Evolutionary conservation across 1,139 yeast species (phyloP).

Genomic region (Yamadazyma triangularis): DNA sequence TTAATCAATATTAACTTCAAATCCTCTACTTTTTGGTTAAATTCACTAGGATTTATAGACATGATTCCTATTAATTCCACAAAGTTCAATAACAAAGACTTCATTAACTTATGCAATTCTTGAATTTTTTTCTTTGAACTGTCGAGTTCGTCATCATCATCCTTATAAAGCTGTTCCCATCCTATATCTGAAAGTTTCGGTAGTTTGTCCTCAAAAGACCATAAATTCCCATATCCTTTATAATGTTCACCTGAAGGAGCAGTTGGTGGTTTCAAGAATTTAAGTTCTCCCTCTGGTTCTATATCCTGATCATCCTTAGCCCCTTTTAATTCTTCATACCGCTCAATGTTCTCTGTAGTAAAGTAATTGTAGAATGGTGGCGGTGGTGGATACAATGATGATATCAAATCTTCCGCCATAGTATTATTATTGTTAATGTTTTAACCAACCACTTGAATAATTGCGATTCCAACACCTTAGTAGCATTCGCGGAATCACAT

Average conservation of each 20-base stretch:
- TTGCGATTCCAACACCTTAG: too few relatives aligned
- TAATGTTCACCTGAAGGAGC: slow-evolving; percentile 60
- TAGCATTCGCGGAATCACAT: too few relatives aligned
- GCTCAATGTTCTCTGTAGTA: slow-evolving; percentile 54
- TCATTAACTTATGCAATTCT: slow-evolving; percentile 66
- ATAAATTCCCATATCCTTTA: slow-evolving; percentile 74
- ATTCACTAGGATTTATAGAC: slow-evolving; percentile 62
- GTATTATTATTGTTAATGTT: not conserved
- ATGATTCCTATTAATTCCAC: slow-evolving; percentile 73
- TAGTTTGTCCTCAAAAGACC: slow-evolving; percentile 72
- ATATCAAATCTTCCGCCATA: slow-evolving; percentile 36
- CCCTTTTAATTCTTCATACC: slow-evolving; percentile 21
- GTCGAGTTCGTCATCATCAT: slow-evolving; percentile 36
- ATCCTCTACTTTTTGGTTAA: slow-evolving; percentile 63
- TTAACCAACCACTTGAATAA: too few relatives aligned
- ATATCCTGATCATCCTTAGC: slow-evolving; percentile 10
- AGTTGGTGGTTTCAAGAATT: slow-evolving; percentile 60
- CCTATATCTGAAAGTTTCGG: slow-evolving; percentile 68
- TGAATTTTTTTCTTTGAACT: slow-evolving; percentile 52
- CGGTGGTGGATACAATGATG: slow-evolving; percentile 84
- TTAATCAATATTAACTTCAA: slow-evolving; percentile 72
- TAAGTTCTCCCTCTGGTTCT: slow-evolving; percentile 34
- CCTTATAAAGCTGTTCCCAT: slow-evolving; percentile 58
- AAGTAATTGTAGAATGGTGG: slow-evolving; percentile 71
- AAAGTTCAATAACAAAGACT: slow-evolving; percentile 65